phyloP scores from a whole-genome alignment of 805 yeast genomes.

The Candida vaughaniae region DNA sequence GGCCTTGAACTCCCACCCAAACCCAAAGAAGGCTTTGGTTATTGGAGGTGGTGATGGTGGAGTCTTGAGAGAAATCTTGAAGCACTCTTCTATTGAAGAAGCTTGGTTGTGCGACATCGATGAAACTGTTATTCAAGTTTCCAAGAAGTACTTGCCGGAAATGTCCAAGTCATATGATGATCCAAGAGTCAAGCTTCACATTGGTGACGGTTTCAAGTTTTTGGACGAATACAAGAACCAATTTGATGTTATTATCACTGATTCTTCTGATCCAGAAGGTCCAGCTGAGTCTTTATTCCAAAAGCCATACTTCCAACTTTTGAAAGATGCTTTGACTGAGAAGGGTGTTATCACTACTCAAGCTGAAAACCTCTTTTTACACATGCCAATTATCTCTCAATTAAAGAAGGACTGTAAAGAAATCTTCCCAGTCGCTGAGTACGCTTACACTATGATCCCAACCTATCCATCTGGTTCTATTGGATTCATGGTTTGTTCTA shows the following conservation, averaged over 20 bases:
- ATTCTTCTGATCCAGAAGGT: slow-evolving; percentile 97
- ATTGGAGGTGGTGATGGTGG: slow-evolving; percentile 99
- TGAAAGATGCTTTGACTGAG: slow-evolving; percentile 84
- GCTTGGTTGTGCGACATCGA: slow-evolving; percentile 94
- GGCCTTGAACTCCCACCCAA: slow-evolving; percentile 89
- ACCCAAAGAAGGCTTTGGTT: slow-evolving; percentile 90
- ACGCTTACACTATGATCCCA: slow-evolving; percentile 90
- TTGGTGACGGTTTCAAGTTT: slow-evolving; percentile 98
- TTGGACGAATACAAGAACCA: slow-evolving; percentile 77
- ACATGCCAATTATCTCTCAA: slow-evolving; percentile 77
- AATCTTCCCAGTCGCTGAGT: slow-evolving; percentile 89
- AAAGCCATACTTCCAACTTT: slow-evolving; percentile 82
- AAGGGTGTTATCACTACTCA: slow-evolving; percentile 92
- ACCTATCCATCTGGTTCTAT: slow-evolving; percentile 97
- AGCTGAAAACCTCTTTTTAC: slow-evolving; percentile 94
- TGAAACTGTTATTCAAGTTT: slow-evolving; percentile 83
- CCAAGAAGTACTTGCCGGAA: slow-evolving; percentile 84
- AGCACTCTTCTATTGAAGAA: slow-evolving; percentile 82
- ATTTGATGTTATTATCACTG: slow-evolving; percentile 94
- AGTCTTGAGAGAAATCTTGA: slow-evolving; percentile 90
- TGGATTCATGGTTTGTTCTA: slow-evolving; percentile 96
- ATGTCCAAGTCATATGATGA: slow-evolving; percentile 82
- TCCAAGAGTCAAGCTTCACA: slow-evolving; percentile 86
- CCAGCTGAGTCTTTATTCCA: slow-evolving; percentile 95
- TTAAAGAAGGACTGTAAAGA: slow-evolving; percentile 78